These are phyloP conservation scores for Nidularia pulvinata DNA, from an alignment of 768 basidiomycete species.

Conservation along the genomic window DNA sequence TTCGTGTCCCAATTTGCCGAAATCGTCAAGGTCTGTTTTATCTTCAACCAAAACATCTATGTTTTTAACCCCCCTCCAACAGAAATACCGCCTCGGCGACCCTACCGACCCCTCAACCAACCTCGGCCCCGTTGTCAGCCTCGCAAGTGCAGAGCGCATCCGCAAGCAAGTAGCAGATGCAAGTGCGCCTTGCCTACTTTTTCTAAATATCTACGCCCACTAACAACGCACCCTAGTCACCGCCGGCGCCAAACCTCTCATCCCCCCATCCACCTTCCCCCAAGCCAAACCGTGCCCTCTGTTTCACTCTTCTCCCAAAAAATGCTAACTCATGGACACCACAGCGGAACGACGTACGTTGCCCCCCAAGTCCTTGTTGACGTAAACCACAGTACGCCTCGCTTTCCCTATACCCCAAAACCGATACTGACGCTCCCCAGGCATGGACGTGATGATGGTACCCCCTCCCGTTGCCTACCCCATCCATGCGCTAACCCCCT, in stretches of 20 bases:
- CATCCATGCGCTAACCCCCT: no score
- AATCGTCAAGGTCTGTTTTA: constrained; percentile 58
- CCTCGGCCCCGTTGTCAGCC: constrained; percentile 91
- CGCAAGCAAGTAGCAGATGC: constrained; percentile 88
- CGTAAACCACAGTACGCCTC: constrained; percentile 80
- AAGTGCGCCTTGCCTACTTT: constrained; percentile 35
- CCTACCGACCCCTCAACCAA: constrained; percentile 74
- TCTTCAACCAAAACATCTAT: background rate
- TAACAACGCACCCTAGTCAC: constrained; percentile 39
- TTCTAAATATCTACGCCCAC: background rate
- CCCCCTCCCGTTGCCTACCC: no score
- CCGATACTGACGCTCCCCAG: constrained; percentile 28
- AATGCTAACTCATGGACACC: background rate
- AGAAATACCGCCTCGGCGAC: constrained; percentile 88
- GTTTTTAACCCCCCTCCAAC: background rate
- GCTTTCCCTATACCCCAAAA: background rate
- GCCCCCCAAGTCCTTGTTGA: constrained; percentile 90
- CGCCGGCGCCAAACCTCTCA: constrained; percentile 77
- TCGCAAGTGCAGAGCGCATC: constrained; percentile 84
- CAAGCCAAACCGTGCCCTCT: no score
- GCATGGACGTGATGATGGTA: constrained; percentile 94
- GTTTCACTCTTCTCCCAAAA: no score
- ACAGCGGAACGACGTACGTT: constrained; percentile 82
- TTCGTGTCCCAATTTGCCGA: constrained; percentile 79
- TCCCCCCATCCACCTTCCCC: constrained; percentile 68